phyloP scores from a whole-genome alignment of 2,329 filamentous ascomycete genomes.

The Huntiella moniliformis region DNA sequence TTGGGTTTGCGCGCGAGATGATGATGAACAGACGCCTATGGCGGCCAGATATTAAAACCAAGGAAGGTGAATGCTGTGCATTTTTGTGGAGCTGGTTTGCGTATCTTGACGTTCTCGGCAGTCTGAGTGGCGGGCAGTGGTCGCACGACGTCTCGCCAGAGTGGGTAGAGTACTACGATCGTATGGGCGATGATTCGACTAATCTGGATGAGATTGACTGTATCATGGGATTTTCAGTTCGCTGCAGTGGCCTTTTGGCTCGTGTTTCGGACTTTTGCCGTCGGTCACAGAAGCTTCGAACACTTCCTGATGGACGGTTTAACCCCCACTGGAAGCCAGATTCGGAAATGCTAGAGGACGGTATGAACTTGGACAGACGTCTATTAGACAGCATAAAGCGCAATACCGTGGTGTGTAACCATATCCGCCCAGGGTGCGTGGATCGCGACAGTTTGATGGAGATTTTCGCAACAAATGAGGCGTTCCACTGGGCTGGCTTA shows the following conservation, averaged over 20 bases:
- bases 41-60: slow-evolving; percentile 10
- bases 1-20: slow-evolving; percentile 56
- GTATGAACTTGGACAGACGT: slow-evolving; percentile 26
- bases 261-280: slow-evolving; percentile 51
- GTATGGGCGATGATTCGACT: slow-evolving; percentile 30
- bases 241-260: slow-evolving; percentile 31
- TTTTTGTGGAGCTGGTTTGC: slow-evolving; percentile 72
- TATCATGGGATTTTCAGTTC: slow-evolving; percentile 38
- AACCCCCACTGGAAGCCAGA: slow-evolving; percentile 39
- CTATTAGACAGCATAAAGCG: slow-evolving; percentile 28
- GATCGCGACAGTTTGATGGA: slow-evolving; percentile 39
- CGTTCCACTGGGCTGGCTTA: slow-evolving; percentile 62
- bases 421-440: slow-evolving; percentile 29
- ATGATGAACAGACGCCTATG: slow-evolving; percentile 33
- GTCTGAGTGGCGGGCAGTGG: slow-evolving; percentile 39
- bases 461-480: slow-evolving; percentile 53
- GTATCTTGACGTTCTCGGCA: slow-evolving; percentile 64
- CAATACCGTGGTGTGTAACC: slow-evolving; percentile 24
- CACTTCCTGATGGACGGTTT: slow-evolving; percentile 25
- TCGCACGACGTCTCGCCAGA: slow-evolving; percentile 29
- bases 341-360: slow-evolving; percentile 39
- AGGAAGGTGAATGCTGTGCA: slow-evolving; percentile 33
- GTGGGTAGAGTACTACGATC: slow-evolving; percentile 30
- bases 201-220: slow-evolving; percentile 56
- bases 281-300: slow-evolving; percentile 46